These are phyloP conservation scores for Boeremia exigua DNA, from an alignment of 2,329 filamentous ascomycete species.

Conservation along the genomic window DNA sequence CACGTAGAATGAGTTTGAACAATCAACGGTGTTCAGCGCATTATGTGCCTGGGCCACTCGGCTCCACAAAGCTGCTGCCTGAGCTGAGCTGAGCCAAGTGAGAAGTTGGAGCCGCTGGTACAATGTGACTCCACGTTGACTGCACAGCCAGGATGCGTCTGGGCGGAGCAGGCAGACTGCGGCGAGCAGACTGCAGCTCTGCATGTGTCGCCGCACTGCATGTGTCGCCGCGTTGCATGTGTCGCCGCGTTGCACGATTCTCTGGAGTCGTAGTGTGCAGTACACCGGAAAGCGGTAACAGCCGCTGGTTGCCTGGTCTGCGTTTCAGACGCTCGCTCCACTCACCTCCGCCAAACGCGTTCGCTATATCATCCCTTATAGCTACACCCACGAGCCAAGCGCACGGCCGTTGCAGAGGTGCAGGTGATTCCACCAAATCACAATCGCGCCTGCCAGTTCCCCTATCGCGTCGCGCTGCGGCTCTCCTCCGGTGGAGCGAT, in stretches of 20 bases:
- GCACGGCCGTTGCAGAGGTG: conserved; percentile 1
- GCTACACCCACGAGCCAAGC: conserved; percentile 9
- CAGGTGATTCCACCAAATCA: not conserved
- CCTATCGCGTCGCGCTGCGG: conserved; percentile 4
- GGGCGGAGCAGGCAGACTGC: not conserved
- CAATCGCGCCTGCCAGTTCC: conserved; percentile 2
- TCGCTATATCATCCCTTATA: conserved; percentile 11
- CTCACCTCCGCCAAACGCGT: conserved; percentile 1
- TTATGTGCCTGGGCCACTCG: conserved; percentile 6
- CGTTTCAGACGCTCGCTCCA: conserved; percentile 20
- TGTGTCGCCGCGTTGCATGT: not conserved
- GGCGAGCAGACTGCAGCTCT: not conserved
- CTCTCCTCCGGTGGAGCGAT: conserved; percentile 11
- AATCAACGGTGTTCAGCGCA: not conserved
- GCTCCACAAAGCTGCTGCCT: conserved; percentile 26
- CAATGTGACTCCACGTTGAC: conserved; percentile 10
- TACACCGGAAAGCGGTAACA: not conserved
- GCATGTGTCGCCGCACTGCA: not conserved
- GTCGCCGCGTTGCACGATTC: not conserved
- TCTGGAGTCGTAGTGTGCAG: not conserved
- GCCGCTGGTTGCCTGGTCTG: conserved; percentile 17
- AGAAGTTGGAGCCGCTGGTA: not conserved
- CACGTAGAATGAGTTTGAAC: not conserved
- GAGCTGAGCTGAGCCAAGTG: conserved; percentile 16
- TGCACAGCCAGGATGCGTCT: not conserved